phyloP scores from a whole-genome alignment of 148 eudicot genomes.

The Limonium bicolor region DNA sequence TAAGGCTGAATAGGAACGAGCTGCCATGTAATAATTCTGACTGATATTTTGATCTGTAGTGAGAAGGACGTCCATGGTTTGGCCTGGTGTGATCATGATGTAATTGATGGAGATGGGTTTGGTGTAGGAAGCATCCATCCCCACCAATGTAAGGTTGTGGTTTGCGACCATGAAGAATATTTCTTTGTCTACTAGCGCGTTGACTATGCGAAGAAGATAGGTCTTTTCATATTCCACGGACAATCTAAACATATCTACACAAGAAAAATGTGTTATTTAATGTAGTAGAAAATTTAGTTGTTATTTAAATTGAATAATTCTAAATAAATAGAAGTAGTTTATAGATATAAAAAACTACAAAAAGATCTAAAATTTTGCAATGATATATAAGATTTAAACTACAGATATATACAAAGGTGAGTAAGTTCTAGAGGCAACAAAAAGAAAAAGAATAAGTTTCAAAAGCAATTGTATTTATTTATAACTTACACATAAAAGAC shows the following conservation, averaged over 20 bases:
- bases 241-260: slow-evolving; percentile 37
- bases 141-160: slow-evolving; percentile 48
- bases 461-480: too few species aligned
- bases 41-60: slow-evolving; percentile 31
- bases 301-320: too few species aligned
- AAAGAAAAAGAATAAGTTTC: too few species aligned
- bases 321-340: too few species aligned
- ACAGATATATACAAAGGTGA: too few species aligned
- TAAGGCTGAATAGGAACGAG: too few species aligned
- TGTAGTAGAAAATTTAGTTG: not conserved
- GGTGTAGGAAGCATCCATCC: slow-evolving; percentile 52
- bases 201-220: slow-evolving; percentile 44
- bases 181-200: slow-evolving; percentile 44
- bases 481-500: too few species aligned
- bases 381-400: too few species aligned
- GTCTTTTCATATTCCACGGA: slow-evolving; percentile 42
- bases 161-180: slow-evolving; percentile 49
- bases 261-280: not conserved
- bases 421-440: too few species aligned
- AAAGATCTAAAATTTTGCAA: too few species aligned
- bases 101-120: slow-evolving; percentile 28
- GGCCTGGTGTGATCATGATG: slow-evolving; percentile 59
- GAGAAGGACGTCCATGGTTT: slow-evolving; percentile 40
- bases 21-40: too few species aligned
- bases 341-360: too few species aligned